These are phyloP conservation scores for Starmerella ratchasimensis DNA, from an alignment of 805 yeast genomes.

Conservation along the genomic window DNA sequence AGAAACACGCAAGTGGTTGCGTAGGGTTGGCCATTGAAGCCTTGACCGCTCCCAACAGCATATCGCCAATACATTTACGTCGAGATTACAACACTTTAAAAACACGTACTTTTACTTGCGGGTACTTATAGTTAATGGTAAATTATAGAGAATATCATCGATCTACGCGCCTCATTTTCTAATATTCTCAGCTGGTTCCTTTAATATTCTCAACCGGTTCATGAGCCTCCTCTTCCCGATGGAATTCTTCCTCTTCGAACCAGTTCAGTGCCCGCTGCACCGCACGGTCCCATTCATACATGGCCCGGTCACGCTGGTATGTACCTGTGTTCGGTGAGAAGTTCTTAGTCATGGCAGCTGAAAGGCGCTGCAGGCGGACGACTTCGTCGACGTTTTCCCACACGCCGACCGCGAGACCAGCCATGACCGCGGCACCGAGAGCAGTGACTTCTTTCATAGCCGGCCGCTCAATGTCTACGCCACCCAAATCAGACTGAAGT, in stretches of 20 bases:
- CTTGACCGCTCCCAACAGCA: no score
- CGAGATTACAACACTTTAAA: no score
- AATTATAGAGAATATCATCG: no score
- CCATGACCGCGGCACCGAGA: conserved; percentile 91
- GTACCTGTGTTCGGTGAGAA: conserved; percentile 34
- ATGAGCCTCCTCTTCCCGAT: not conserved
- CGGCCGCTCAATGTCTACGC: conserved; percentile 73
- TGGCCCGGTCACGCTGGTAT: conserved; percentile 44
- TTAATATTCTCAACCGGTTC: no score
- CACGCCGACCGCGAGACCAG: conserved; percentile 59
- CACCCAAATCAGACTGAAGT: conserved; percentile 83
- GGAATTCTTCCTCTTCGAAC: conserved; percentile 31
- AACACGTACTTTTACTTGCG: no score
- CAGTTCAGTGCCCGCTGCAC: conserved; percentile 71
- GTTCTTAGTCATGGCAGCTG: conserved; percentile 16
- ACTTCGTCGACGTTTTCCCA: conserved; percentile 72
- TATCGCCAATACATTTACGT: no score
- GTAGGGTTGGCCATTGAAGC: no score
- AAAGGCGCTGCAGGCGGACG: conserved; percentile 21
- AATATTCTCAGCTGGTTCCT: no score
- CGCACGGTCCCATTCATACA: conserved; percentile 77
- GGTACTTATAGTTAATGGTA: no score
- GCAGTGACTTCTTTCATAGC: conserved; percentile 84
- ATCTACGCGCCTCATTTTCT: no score
- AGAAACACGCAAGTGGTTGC: no score